Base-by-base conservation (phyloP, 352 stramenopile species). In the Globisporangium splendens region DNA sequence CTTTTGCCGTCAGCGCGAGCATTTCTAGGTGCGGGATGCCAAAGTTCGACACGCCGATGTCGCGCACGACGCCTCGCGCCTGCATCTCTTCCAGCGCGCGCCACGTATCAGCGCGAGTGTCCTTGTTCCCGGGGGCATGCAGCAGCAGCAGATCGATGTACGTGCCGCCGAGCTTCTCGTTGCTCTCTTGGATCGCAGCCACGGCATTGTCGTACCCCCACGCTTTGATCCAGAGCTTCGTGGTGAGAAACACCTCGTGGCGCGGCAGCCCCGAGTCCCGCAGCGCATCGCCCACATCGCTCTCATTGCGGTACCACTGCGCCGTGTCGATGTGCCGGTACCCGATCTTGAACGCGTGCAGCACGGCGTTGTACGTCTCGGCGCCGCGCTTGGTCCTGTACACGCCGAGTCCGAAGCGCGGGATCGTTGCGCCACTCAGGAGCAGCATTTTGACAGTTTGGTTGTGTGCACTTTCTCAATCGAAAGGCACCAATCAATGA, bases 21-120 rank as follows among this genome's bases (percentile, higher is more conserved):
- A 88, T 87, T 57, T 89, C 62, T n/a, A 97, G 69, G 65, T 98
- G 88, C 18, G 64, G 61, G 28, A 83, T 61, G 10, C 79, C 71
- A 72, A 95, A 96, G 62, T 97, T 98, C 48, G 77, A 96, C n/a
- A 98, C 88, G 41, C 89, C 91, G 55, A 95, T 92, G 58, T 93
- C 82, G 22, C 73, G 66, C 53, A 93, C 73, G 22, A 91, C 50
- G 13, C 89, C 89, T 41, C 79, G 58, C 0, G 38, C 2, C 48
- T 79, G 67, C 43, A 79, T 50, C 47, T 86, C 74, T 41, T 85
- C 71, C 12, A 90, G 69, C 11, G 75, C 77, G 10, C 56, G 70
- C 74, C 76, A 86, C 8, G 75, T 73, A 28, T 81, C 76, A 18
- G 77, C 62, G 15, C 76, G 72, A 3, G 56, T 80, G 35, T 48